Base-by-base conservation (phyloP, 192 early-diverging fungal genomes). In the Diversispora epigaea region DNA sequence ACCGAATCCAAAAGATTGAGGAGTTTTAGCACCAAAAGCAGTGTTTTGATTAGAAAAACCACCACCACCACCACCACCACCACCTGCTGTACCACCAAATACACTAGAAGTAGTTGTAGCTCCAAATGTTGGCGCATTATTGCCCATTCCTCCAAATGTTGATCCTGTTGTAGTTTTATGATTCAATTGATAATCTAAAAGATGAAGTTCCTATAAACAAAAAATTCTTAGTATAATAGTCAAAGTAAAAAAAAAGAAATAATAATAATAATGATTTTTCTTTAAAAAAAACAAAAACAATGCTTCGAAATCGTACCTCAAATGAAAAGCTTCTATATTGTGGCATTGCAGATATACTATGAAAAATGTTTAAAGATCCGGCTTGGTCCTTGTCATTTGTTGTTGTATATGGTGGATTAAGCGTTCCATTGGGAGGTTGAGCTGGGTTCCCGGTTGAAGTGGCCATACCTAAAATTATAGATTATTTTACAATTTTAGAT, bases 161-260 rank as follows among this genome's bases (percentile, higher is more conserved):
- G 25, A 32, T 32, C 25, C 25, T 32, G 25, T 32, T 32, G 25
- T 68, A 77, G 25, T 82, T 75, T 95, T 95, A 63, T 94, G 93
- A 17, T 89, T 89, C 72, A 91, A 88, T 63, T 84, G 78, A 71
- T 98, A 98, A 78, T 98, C 96, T 84, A 93, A 89, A 3, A 93
- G 74, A 19, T 95, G 86, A 55, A 98, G 88, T 81, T 98, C 89
- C 86, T 89, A 77, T 72, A 32, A 10, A 72, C 32, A 11, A 11
- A 17, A 14, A 54, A 54, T 54, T 17, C 14, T 4, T 54, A n/a
- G n/a, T n/a, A n/a, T 54, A 54, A 11, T 54, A 54, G n/a, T 17
- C 12, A 17, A 49, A 11, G 0, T 1, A 14, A 54, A 14, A 17
- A 17, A 11, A 54, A 12, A 54, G 12, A 0, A 54, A 52, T 52